Base-by-base conservation (phyloP, 2,329 filamentous ascomycete species). In the Exophiala lecanii-corni region DNA sequence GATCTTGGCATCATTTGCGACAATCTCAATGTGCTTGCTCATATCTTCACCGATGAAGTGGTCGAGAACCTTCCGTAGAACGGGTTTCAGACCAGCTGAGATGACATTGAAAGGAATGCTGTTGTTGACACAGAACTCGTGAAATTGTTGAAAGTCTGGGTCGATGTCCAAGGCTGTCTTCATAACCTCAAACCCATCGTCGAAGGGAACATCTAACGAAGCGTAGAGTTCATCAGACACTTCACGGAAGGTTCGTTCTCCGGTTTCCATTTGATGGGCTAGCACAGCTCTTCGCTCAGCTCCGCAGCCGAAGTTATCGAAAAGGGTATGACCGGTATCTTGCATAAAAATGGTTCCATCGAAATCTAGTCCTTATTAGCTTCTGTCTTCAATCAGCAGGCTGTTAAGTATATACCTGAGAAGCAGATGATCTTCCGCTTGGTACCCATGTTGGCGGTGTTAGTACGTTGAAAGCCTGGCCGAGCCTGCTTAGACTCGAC, bases 201-300 rank as follows among this genome's bases (percentile, higher is more conserved):
- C 80, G 56, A 84, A 84, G 2, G 80, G 79, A 0, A 84, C 73
- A 48, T 78, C 71, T 6, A 85, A 65, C 1, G 79, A 83, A 5
- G 75, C 76, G 78, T 81, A 84, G 75, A 84, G 82, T 60, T 84
- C 81, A 52, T 84, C 80, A 0, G 79, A 83, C n/a, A 81, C 79
- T 3, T 84, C 81, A 38, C 79, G 72, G 68, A 84, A 84, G 1
- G 78, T 79, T 10, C 80, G 74, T 59, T 81, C 76, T 58, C 81
- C 81, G 3, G 64, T 70, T 55, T 80, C 77, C 62, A 84, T 81
- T 55, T 84, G 78, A 46, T 75, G 66, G 46, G 84, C 80, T 38
- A 84, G 73, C 30, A 72, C 55, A 43, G 74, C 63, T 37, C 79
- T 74, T 44, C 69, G 68, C 49, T 73, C 68, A 16, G 69, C 64